Evolutionary conservation across 2,329 filamentous ascomycete genomes (phyloP), one percentile per base, ranked within the genome.

Genomic region (Fusarium sp.): DNA sequence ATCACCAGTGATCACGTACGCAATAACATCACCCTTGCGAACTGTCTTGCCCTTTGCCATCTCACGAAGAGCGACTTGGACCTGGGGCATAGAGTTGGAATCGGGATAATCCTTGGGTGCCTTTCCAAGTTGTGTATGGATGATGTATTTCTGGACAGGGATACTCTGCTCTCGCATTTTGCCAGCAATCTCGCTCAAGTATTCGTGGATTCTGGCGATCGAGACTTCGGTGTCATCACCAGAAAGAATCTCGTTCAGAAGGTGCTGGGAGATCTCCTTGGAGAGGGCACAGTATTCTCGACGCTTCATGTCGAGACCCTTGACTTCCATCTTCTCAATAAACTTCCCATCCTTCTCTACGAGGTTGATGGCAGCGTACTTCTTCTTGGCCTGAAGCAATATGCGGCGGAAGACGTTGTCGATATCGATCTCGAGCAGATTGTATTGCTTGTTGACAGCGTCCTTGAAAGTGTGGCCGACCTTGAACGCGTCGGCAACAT

Each of bases 101-200:
- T 97, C 97, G 53, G 95, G 95, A 74, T 99, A 99, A 67, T 98
- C 94, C 66, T 91, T 90, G 3, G 96, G 96, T 32, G 90, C 88
- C 77, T 99, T 99, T 70, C 96, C 96, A 56, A 99, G 91, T 83
- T 98, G 96, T 9, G 95, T 98, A 79, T 93, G 97, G 77, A 99
- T 99, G 73, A 94, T 96, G 81, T 98, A 99, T 82, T 97, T 97
- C 71, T 91, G 88, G 6, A 87, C 82, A 0, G 93, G 91, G 43
- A 97, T 85, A 12, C 83, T 80, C 69, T 89, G 89, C 69, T 92
- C 90, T 50, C 94, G 91, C 93, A 99, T 97, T 80, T 94, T 92
- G 68, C 83, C 83, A 1, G 92, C 85, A n/a, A 96, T 88, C 24
- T 96, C 91, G 32, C 93, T 89, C 21, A 99, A 87, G 74, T 98